Percentiles rank a stretch among this genome's conserved stretches.
Conservation (phyloP, 257 asterid genomes). For the Solanum chmielewskii region DNA sequence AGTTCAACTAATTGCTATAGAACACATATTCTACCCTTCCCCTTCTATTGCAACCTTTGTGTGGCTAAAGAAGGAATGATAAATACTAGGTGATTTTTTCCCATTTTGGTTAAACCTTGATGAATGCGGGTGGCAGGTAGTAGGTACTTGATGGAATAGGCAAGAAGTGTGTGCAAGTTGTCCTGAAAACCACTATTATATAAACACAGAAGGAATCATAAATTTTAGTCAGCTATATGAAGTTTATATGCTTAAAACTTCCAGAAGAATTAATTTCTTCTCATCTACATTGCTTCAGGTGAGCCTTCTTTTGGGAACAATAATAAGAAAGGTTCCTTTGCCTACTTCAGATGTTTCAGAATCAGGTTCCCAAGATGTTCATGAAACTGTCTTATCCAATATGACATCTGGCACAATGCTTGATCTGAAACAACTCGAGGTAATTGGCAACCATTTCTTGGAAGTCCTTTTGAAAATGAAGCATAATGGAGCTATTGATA, state of each 20-base stretch:
- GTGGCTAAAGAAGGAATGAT: neutral
- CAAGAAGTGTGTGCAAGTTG: neutral
- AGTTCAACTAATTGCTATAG: neutral
- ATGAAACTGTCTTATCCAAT: slow-evolving; percentile 10
- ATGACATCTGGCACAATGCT: slow-evolving; percentile 46
- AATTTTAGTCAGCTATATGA: neutral
- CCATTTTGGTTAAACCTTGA: neutral
- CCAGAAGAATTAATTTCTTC: neutral
- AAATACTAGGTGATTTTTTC: neutral
- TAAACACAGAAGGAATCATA: neutral
- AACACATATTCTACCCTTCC: neutral
- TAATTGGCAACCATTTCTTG: slow-evolving; percentile 82
- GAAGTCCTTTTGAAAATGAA: slow-evolving; percentile 97
- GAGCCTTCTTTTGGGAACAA: slow-evolving; percentile 92
- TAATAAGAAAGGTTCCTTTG: slow-evolving; percentile 81
- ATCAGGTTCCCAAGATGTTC: slow-evolving; percentile 15
- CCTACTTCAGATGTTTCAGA: slow-evolving; percentile 48
- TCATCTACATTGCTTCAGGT: slow-evolving; percentile 36
- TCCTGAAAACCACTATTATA: neutral
- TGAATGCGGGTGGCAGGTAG: neutral
- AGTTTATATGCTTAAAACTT: neutral
- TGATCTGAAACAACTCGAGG: slow-evolving; percentile 79
- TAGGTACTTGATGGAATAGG: neutral
- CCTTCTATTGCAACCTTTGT: neutral
- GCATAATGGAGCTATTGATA: slow-evolving; percentile 96